Base-by-base conservation (phyloP, 345 rosid genomes). In the Aquilaria sinensis region DNA sequence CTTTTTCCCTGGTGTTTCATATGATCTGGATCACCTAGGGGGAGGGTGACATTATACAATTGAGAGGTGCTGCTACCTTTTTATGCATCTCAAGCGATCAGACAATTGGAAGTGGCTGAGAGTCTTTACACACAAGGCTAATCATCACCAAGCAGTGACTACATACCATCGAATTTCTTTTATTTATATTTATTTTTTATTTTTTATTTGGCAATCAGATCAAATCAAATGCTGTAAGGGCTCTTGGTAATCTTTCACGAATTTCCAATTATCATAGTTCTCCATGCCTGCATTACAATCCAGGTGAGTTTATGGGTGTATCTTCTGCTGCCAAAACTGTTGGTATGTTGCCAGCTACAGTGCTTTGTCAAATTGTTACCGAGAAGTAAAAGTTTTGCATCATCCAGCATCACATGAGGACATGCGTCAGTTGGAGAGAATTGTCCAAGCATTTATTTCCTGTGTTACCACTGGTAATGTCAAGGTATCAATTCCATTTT, bases 401-500 rank as follows among this genome's bases (percentile, higher is more conserved):
- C 59, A 69, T 65, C 70, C 77, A 66, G 65, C 72, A 31, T 71
- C 78, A 48, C 60, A 61, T 55, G 74, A 58, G 52, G 75, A 74
- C 72, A 63, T 78, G 63, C 62, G 60, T 68, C 74, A 81, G 87
- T 70, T 85, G 71, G 89, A 87, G 75, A 87, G 77, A 76, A 86
- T 81, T 51, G 94, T 90, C 74, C 90, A 88, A 69, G 87, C 98
- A 52, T 84, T 93, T 83, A 85, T 93, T 86, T 93, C 98, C 47
- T 86, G 96, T 79, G 86, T 93, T 65, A 86, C 94, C 46, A 87
- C 94, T 57, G 97, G 97, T 63, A 93, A 93, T 66, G 98, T 90
- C 75, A 93, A 90, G 97, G 98, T 93, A 82, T 61, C 46, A 16
- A 58, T 55, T 62, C 43, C 10, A 12, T 33, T 33, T 51, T 51